Evolutionary conservation across 2,329 filamentous ascomycete genomes (phyloP), one percentile per base, ranked within the genome.

Genomic region (Tricladium varicosporioides): DNA sequence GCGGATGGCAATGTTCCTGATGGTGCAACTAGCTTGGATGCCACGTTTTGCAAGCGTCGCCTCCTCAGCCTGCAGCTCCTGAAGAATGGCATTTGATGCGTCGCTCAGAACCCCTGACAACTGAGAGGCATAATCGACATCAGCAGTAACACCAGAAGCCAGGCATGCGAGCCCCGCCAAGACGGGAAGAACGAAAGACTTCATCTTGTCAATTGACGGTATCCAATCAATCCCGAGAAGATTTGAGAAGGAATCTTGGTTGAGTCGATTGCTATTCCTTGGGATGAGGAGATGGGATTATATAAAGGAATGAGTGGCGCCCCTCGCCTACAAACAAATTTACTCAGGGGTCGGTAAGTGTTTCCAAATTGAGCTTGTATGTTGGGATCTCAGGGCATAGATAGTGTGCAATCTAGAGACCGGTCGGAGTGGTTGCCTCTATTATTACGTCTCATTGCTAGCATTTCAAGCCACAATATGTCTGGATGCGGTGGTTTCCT

Each of bases 1-100:
- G 19, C 76, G 70, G 10, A 75, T 65, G 1, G 67, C 64, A 0
- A 71, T 70, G 47, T 72, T 77, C 5, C 69, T 55, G 7, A 74
- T 53, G 0, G 68, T 74, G 60, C 72, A 75, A 27, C 62, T 66
- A 7, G 48, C 15, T 19, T 32, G 32, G 8, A 48, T 32, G 19
- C 48, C 49, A 14, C 49, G 49, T 33, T 57, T 57, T 10, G 31
- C 33, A 14, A 49, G 14, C 10, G 49, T 31, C n/a, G 14, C 54
- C n/a, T 57, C 43, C n/a, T 57, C 54, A 22, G 42, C 48, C 22
- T 48, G 16, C 27, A 56, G 19, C n/a, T 18, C 18, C 32, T 5
- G 19, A n/a, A 52, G 18, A 16, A 57, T 19, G 32, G n/a, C 48
- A 8, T 15, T 44, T 8, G 42, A 15, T n/a, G 54, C 54, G 10